Percentiles rank a stretch among this genome's conserved stretches.
These are phyloP conservation scores for Ensete glaucum DNA, from an alignment of 176 grass and related monocot genomes.

Conservation along the genomic window DNA sequence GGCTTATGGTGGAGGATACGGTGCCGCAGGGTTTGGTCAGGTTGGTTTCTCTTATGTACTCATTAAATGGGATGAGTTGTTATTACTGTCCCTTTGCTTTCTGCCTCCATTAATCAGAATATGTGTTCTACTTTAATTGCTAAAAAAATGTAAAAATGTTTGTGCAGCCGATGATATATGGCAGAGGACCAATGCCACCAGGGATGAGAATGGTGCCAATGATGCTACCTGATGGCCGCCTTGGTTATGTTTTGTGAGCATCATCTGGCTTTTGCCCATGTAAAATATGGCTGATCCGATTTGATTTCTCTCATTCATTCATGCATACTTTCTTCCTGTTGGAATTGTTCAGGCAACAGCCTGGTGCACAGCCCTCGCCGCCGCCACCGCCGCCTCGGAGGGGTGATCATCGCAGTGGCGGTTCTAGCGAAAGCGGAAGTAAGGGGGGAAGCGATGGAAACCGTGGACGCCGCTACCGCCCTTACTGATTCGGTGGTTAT, in stretches of 20 bases:
- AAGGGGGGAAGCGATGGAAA: constrained; percentile 40
- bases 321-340: not conserved
- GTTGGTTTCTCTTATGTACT: constrained; percentile 23
- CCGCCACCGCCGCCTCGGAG: constrained; percentile 39
- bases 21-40: constrained; percentile 62
- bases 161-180: constrained; percentile 92
- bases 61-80: not conserved
- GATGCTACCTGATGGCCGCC: constrained; percentile 91
- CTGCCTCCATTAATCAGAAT: not conserved
- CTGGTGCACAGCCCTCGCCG: constrained; percentile 35
- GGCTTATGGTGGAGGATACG: constrained; percentile 52
- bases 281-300: not conserved
- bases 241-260: constrained; percentile 90
- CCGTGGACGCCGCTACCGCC: constrained; percentile 48
- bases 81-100: too few relatives aligned
- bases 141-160: not conserved
- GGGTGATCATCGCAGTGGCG: constrained; percentile 48
- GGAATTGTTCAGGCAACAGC: constrained; percentile 54
- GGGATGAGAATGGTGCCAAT: constrained; percentile 99
- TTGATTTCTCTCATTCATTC: not conserved
- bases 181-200: constrained; percentile 77
- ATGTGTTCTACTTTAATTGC: not conserved
- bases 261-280: not conserved
- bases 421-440: constrained; percentile 31
- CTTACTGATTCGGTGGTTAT: constrained; percentile 40